Evolutionary conservation across 441 rosid species (phyloP).

Genomic region (Capsella rubella): DNA sequence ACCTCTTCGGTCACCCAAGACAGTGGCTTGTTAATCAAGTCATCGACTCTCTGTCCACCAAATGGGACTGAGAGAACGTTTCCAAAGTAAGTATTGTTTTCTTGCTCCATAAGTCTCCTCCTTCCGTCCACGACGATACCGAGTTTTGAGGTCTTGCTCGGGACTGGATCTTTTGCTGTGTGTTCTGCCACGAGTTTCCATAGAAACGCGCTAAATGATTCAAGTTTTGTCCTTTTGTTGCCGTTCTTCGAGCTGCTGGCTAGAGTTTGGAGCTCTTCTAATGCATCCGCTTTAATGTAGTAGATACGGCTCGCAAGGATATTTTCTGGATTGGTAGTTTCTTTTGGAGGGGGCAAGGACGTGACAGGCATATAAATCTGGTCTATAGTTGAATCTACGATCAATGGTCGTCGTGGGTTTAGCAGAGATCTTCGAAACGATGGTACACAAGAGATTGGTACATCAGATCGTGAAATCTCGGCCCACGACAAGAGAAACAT

Average conservation of each 20-base stretch:
- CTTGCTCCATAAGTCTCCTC: conserved; percentile 48
- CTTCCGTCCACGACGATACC: conserved; percentile 90
- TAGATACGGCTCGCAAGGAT: conserved; percentile 67
- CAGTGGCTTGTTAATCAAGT: conserved; percentile 59
- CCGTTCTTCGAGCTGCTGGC: conserved; percentile 47
- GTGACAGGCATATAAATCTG: conserved; percentile 61
- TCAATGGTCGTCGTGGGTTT: conserved; percentile 64
- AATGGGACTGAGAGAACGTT: conserved; percentile 77
- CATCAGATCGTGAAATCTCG: conserved; percentile 52
- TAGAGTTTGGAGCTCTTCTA: conserved; percentile 59
- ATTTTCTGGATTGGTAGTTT: conserved; percentile 31
- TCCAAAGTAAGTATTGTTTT: conserved; percentile 59
- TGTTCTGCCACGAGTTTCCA: conserved; percentile 74
- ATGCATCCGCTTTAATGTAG: conserved; percentile 50
- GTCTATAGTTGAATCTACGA: conserved; percentile 50
- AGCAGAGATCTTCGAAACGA: conserved; percentile 72
- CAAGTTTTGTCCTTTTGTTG: conserved; percentile 62
- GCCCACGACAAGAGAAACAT: conserved; percentile 85
- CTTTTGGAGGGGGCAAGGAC: conserved; percentile 54
- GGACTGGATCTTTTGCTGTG: conserved; percentile 24
- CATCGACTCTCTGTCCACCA: conserved; percentile 51
- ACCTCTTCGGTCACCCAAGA: conserved; percentile 69
- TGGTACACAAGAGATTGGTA: conserved; percentile 54
- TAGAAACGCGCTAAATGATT: conserved; percentile 70
- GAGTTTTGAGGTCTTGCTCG: conserved; percentile 48